Evolutionary conservation across 2,329 filamentous ascomycete genomes (phyloP), one percentile per base, ranked within the genome.

Genomic region (Fusarium ambrosium): DNA sequence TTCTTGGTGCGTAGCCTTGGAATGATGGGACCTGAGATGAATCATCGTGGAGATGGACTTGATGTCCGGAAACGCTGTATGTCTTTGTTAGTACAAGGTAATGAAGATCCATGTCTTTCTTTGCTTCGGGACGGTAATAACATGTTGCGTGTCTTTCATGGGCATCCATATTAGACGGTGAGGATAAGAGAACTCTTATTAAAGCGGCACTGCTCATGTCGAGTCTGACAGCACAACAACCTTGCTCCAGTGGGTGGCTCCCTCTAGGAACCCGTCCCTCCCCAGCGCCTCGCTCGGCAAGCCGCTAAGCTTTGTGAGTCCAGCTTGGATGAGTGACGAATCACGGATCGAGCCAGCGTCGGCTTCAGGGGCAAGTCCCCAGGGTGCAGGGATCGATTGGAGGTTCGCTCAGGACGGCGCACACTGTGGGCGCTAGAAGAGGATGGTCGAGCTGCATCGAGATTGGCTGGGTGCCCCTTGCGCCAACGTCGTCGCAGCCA

Each of bases 201-300:
- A 62, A 62, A 62, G 60, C 59, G 59, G 59, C 59, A 48, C 29
- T 22, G 16, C 41, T 36, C 39, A 63, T 39, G 18, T 36, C 34
- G 22, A 63, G 45, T 63, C 61, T 63, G 45, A 63, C 43, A 63
- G 61, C 32, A 36, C 32, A 16, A 29, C 11, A 43, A 58, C 55
- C 55, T 37, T 58, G 55, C 16, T 58, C 29, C 53, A 58, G 53
- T 27, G 53, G 14, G 20, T 58, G 20, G 14, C 14, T 18, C 29
- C n/a, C 29, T 58, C 70, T 64, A 58, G 63, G 67, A 51, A 34
- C 60, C 67, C 73, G 58, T 66, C 69, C 62, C 67, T 71, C 69
- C 69, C 69, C 73, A 75, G 77, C 77, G 71, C 67, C 71, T 75
- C 71, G 73, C 70, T 77, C 66, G 77, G 69, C 72, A 74, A 66